Conservation (phyloP, 1,284 basidiomycete genomes). For the Cryptococcus sp. region DNA sequence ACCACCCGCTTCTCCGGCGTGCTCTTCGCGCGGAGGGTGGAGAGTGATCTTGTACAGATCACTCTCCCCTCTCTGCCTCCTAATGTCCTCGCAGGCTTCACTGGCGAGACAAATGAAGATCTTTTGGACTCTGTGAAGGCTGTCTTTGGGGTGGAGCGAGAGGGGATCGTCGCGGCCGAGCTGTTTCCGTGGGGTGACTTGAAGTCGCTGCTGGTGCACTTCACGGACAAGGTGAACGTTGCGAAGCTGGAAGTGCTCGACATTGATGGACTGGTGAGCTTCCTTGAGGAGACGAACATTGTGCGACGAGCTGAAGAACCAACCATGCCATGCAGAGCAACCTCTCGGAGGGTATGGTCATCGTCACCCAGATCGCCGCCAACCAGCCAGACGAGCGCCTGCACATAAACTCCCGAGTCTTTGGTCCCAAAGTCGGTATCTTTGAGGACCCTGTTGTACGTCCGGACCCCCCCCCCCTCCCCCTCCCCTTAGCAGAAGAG, state of each 20-base stretch:
- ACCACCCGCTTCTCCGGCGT: constrained; percentile 32
- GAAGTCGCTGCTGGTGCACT: constrained; percentile 19
- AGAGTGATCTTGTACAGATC: constrained; percentile 6
- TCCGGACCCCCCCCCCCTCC: neutral
- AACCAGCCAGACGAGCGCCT: constrained; percentile 8
- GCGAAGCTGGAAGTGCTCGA: constrained; percentile 16
- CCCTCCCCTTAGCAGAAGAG: neutral
- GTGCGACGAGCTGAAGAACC: neutral
- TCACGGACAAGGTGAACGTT: constrained; percentile 21
- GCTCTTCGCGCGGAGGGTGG: constrained; percentile 18
- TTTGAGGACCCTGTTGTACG: constrained; percentile 44
- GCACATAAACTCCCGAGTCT: constrained; percentile 29
- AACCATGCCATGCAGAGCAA: constrained; percentile 1
- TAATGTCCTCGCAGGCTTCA: neutral
- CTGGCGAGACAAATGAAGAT: neutral
- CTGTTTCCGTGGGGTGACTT: constrained; percentile 17
- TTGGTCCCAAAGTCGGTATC: constrained; percentile 29
- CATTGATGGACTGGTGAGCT: constrained; percentile 20
- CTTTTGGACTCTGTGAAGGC: neutral
- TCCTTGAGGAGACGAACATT: neutral
- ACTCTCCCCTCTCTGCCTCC: constrained; percentile 7
- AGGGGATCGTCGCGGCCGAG: constrained; percentile 13
- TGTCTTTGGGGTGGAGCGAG: constrained; percentile 8
- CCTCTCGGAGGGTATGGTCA: constrained; percentile 10
- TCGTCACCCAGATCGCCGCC: constrained; percentile 29